Evolutionary conservation across 1,139 yeast species (phyloP), one percentile per base, ranked within the genome.

Genomic region (Candida sp.): DNA sequence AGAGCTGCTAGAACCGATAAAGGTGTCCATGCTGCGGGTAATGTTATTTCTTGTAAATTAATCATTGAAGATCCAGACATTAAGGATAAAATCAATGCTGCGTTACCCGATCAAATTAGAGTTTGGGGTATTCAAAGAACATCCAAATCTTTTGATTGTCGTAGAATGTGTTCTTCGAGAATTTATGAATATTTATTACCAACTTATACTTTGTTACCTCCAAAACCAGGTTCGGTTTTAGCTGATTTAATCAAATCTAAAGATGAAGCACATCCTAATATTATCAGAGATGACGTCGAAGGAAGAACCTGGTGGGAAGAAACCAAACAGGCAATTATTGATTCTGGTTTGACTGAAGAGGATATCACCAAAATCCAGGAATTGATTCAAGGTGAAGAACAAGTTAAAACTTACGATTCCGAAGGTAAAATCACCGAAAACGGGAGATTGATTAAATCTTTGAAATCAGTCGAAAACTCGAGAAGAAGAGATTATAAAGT

Each of bases 1-100:
- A 79, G 99, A 56, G 96, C 98, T 38, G 99, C 99, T 3, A 77
- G 99, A 64, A 93, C 99, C 4, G 99, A 93, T 63, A 95, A 93
- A 65, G 99, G 99, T 49, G 99, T 93, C 12, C 99, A 93, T 65
- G 99, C 99, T 22, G 98, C 98, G 4, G 98, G 99, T 23, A 93
- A 93, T 60, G 90, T 93, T 27, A 81, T 95, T 37, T 87, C 96
- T 6, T 73, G 89, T 56, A 93, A 93, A 61, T 70, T 93, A 72
- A 90, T 91, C 55, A 79, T 91, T 45, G 97, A 91, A 60, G 98
- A 91, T 56, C 79, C 76, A n/a, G 85, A 87, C 44, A 77, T 91
- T 43, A 73, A 86, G 37, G 73, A 75, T 36, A 87, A 82, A 61
- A 85, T 95, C 63, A 93, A 93, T 63, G 64, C 72, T 1, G 63